A percentile compares a stretch with the other conserved stretches of the same genome.
phyloP scores from a whole-genome alignment of 2,329 filamentous ascomycete species.

The Fusarium secorum region DNA sequence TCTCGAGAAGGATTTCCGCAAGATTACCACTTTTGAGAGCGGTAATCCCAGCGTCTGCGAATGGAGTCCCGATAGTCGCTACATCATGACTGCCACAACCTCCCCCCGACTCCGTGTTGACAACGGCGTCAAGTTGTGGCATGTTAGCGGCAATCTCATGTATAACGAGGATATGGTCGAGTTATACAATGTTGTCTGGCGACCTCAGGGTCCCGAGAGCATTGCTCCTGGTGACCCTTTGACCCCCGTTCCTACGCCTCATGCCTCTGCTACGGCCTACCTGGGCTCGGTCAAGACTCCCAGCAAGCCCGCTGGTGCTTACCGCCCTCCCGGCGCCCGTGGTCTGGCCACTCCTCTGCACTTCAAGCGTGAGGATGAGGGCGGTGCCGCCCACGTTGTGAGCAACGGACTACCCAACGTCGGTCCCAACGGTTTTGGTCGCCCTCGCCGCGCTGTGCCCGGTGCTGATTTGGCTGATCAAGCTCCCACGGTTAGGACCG shows the following conservation, averaged over 20 bases:
- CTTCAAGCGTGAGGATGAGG: constrained; percentile 98
- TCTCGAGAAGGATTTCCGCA: constrained; percentile 89
- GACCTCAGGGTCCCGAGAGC: constrained; percentile 72
- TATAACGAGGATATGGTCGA: constrained; percentile 96
- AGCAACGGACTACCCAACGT: constrained; percentile 79
- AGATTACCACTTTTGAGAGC: constrained; percentile 92
- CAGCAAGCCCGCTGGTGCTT: constrained; percentile 96
- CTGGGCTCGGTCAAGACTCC: constrained; percentile 90
- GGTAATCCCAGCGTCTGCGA: constrained; percentile 96
- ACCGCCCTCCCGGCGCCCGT: constrained; percentile 91
- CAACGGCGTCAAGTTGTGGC: constrained; percentile 95
- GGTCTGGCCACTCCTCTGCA: constrained; percentile 88
- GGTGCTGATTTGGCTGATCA: constrained; percentile 80
- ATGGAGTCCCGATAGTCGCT: constrained; percentile 96
- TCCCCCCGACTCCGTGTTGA: constrained; percentile 94
- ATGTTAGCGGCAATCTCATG: constrained; percentile 86
- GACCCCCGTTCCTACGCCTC: constrained; percentile 75
- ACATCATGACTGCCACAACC: constrained; percentile 97
- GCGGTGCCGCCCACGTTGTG: constrained; percentile 83
- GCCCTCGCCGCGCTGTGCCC: constrained; percentile 78
- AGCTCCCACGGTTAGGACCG: constrained; percentile 72
- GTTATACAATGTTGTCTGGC: constrained; percentile 90
- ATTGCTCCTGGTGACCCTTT: constrained; percentile 74
- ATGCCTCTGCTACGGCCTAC: constrained; percentile 82
- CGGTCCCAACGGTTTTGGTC: constrained; percentile 81